Evolutionary conservation across 306 rosid species (phyloP), one percentile per base, ranked within the genome.

Genomic region (Canavalia gladiata): DNA sequence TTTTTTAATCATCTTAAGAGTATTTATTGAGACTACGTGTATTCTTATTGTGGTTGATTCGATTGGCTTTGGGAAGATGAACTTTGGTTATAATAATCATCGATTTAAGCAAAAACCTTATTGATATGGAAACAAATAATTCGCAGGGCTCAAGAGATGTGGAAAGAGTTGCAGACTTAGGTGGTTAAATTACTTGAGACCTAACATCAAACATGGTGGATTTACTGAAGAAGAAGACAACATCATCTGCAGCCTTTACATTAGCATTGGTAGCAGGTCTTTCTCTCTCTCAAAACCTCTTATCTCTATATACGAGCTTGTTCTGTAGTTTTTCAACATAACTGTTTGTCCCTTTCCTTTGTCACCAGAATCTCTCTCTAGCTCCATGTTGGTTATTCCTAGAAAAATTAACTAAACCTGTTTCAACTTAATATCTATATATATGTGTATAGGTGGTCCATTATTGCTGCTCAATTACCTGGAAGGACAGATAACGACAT

Each of bases 191-290:
- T 96, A 96, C 81, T 83, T 96, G 87, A 96, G 99, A 67, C 99
- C 99, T 30, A 94, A 96, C 69, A 90, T 96, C 88, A 96, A 92
- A 86, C 99, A 96, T 87, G 99, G 99, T 54, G 98, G 98, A 73
- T 96, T 96, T 88, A 90, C 98, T 47, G 99, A 96, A 84, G 98
- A 96, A 91, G 99, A 96, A 86, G 99, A 96, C 91, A 91, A 90
- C 89, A 88, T 91, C 87, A 96, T 96, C 54, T 92, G 98, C 82
- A 94, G 82, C 78, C 99, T 96, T 86, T 96, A 96, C 73, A 96
- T 96, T 43, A 96, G 99, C 91, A 96, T 96, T 83, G 99, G 99
- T 56, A 96, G 99, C 99, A 93, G 99, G 99, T 95, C 59, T 6
- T 47, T 69, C 4, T 58, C 28, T 73, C 47, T 77, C 70, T 52